Percentiles rank a stretch among this genome's conserved stretches.
Evolutionary conservation across 306 rosid species (phyloP).

Genomic region (Vigna trinervia): DNA sequence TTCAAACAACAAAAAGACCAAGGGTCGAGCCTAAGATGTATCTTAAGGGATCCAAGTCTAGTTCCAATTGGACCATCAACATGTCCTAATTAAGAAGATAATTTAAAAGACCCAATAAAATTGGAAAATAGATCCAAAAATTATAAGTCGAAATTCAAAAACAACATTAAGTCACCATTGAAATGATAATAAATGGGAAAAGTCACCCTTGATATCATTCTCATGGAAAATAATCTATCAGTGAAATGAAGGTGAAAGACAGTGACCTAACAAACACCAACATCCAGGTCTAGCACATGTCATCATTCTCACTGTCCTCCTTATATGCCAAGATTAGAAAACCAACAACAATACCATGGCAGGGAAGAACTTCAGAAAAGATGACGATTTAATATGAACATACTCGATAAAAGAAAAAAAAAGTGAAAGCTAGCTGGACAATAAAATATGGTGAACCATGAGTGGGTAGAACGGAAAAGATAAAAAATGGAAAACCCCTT

Average conservation of each 20-base stretch:
- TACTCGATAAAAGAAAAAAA: not conserved
- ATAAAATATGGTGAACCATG: not conserved
- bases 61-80: no score
- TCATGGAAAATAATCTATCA: no score
- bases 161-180: slow-evolving; percentile 1
- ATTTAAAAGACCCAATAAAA: not conserved
- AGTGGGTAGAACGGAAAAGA: not conserved
- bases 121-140: slow-evolving; percentile 6
- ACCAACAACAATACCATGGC: not conserved
- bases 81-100: no score
- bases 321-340: not conserved
- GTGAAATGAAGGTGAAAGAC: no score
- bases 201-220: no score
- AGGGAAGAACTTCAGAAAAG: not conserved
- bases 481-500: not conserved
- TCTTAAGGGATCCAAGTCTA: no score
- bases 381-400: not conserved
- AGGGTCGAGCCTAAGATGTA: no score
- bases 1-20: no score
- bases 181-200: not conserved
- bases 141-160: not conserved
- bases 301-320: no score
- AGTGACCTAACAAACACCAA: no score
- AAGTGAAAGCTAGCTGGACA: not conserved
- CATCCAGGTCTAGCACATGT: no score